Evolutionary conservation across 805 yeast genomes (phyloP).

Genomic region (Hyphopichia homilentoma): DNA sequence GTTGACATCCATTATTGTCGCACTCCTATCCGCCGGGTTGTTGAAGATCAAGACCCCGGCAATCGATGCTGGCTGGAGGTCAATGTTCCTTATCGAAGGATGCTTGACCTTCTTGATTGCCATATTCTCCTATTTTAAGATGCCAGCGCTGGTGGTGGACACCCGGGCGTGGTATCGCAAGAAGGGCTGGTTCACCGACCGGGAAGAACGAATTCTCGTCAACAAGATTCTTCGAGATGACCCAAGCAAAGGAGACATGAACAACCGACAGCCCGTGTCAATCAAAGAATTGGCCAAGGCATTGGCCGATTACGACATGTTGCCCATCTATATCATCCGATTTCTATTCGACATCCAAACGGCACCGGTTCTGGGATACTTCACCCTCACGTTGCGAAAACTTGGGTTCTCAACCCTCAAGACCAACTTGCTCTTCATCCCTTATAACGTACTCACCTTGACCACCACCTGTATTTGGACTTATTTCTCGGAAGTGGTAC

Average conservation of each 20-base stretch:
- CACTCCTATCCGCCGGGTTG: conserved; percentile 17
- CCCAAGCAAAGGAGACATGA: conserved; percentile 27
- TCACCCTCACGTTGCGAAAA: conserved; percentile 44
- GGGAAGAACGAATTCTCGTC: conserved; percentile 24
- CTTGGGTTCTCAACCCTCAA: conserved; percentile 53
- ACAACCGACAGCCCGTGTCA: conserved; percentile 22
- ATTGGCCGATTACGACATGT: conserved; percentile 19
- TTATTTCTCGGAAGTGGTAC: conserved; percentile 19
- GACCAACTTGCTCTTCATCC: conserved; percentile 51
- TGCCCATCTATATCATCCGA: conserved; percentile 34
- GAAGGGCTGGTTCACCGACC: conserved; percentile 33
- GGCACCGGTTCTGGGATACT: conserved; percentile 26
- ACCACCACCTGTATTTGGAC: conserved; percentile 18
- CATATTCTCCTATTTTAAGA: conserved; percentile 35
- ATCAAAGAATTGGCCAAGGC: conserved; percentile 14
- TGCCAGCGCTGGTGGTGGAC: conserved; percentile 56
- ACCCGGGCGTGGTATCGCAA: conserved; percentile 48
- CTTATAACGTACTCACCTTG: conserved; percentile 32
- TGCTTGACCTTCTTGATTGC: conserved; percentile 53
- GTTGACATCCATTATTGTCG: conserved; percentile 7
- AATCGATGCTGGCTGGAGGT: conserved; percentile 46
- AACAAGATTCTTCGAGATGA: conserved; percentile 25
- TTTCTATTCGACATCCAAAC: conserved; percentile 26
- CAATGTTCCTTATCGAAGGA: conserved; percentile 67
- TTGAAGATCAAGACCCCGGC: conserved; percentile 12